Base-by-base conservation (phyloP, 495 filamentous ascomycete species). In the Neurospora sp. region DNA sequence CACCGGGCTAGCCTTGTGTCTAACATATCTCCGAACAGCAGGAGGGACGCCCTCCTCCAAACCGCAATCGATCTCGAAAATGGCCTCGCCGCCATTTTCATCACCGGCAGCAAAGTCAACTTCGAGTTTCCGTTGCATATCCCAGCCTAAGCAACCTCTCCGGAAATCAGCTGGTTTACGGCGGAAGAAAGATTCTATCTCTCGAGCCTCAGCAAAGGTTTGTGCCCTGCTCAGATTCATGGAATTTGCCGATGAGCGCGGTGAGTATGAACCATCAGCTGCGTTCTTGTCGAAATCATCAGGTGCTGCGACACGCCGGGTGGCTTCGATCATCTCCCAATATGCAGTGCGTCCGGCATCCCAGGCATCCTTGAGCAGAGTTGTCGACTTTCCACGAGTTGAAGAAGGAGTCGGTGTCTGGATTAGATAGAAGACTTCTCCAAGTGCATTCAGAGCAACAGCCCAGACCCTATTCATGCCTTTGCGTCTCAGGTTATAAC, bases 101-200 rank as follows among this genome's bases (percentile, higher is more conserved):
- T 96, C 93, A 74, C 91, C 92, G 65, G 89, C 89, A 35, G 91
- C 91, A 82, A 97, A 99, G 79, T 99, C 96, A 8, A 97, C 92
- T 77, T 94, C 90, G 22, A 98, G 80, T 69, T 86, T 90, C 70
- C 94, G 89, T 70, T 90, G 88, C 94, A 98, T 98, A 75, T 97
- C 91, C 96, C 96, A 98, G 4, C 91, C 90, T 70, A 91, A 84
- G 80, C 92, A 98, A 8, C 89, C 82, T 75, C 90, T 92, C 35
- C 87, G 90, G 81, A 94, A 98, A 74, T 94, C 88, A 44, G 88
- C 87, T 17, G 94, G 95, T 76, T 87, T 93, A 77, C 90, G 89
- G 7, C 83, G 83, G 27, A 94, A 81, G 75, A 91, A 98, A 48
- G 84, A 87, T 76, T 97, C 91, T 70, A 96, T 93, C 82, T 95